A percentile compares a stretch with the other conserved stretches of the same genome.
phyloP scores from a whole-genome alignment of 768 basidiomycete species.

The Candolleomyces efflorescens region DNA sequence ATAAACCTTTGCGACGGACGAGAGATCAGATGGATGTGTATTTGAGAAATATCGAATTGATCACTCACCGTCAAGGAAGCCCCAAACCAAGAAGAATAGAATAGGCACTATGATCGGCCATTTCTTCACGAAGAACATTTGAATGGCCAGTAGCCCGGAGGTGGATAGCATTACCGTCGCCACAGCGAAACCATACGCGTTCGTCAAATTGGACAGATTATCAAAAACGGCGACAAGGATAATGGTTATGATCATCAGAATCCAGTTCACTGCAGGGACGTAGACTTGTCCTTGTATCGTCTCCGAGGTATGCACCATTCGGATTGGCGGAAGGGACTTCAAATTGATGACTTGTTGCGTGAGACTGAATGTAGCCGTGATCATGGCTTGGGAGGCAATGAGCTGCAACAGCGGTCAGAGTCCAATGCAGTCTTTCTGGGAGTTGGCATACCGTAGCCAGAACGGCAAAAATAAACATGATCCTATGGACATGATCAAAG shows the following conservation, averaged over 20 bases:
- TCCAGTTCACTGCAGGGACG: constrained; percentile 60
- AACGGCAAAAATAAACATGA: constrained; percentile 59
- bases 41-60: background rate
- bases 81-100: constrained; percentile 48
- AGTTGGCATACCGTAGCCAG: constrained; percentile 50
- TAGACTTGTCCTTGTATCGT: constrained; percentile 62
- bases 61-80: constrained; percentile 55
- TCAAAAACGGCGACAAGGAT: constrained; percentile 55
- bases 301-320: constrained; percentile 58
- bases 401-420: constrained; percentile 27
- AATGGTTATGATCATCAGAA: constrained; percentile 48
- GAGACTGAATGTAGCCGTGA: constrained; percentile 61
- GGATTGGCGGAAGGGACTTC: constrained; percentile 53
- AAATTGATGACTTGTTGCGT: constrained; percentile 63
- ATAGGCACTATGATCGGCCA: constrained; percentile 38
- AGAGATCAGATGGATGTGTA: background rate
- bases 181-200: constrained; percentile 63
- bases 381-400: constrained; percentile 64
- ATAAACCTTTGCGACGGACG: constrained; percentile 30
- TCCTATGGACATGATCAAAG: constrained; percentile 29
- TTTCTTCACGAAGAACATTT: constrained; percentile 54
- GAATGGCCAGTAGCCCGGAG: constrained; percentile 48
- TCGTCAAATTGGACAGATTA: constrained; percentile 47
- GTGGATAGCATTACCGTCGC: constrained; percentile 66
- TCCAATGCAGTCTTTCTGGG: background rate